Evolutionary conservation across 2,329 filamentous ascomycete species (phyloP), one percentile per base, ranked within the genome.

Genomic region (Fusarium xyrophilum): DNA sequence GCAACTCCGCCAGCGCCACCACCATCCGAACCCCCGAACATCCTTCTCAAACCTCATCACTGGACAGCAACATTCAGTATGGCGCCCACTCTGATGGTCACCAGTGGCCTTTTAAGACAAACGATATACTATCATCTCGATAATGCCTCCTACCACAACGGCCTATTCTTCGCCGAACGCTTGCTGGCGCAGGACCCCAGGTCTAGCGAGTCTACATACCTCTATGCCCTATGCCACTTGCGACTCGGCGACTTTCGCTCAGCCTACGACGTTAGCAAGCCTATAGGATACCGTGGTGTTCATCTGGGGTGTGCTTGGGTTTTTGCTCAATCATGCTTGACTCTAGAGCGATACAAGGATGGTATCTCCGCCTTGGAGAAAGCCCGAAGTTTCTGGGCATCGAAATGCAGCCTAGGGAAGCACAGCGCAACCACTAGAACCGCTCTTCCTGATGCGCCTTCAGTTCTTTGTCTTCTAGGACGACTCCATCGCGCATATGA

Each of bases 281-380:
- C 87, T 47, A 84, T 88, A 55, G 92, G 89, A 38, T 87, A 87
- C 53, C 88, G 90, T 66, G 92, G 91, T 25, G 83, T 85, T 33
- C 92, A 98, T 79, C 76, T 97, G 28, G 94, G 94, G 32, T 97
- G 95, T 79, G 88, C 92, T 21, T 98, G 95, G 81, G 86, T 97
- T 46, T 97, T 94, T 82, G 95, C 95, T 54, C 93, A 97, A 76
- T 89, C 93, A 39, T 98, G 93, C 75, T 81, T 97, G 63, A 88
- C 88, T 44, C 81, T 98, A 60, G 93, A 92, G 63, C 88, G 89
- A 67, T 90, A 90, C 77, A 89, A 91, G 63, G 93, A 97, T 73
- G 96, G 96, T 28, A 91, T 95, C 56, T 84, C 86, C 14, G 93
- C 93, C 9, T 81, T 99, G 75, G 96, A 99, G 73, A 94, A 93